A percentile compares a stretch with the other conserved stretches of the same genome.
These are phyloP conservation scores for Mortierella sp. DNA, from an alignment of 371 early-diverging fungal genomes.

Conservation along the genomic window DNA sequence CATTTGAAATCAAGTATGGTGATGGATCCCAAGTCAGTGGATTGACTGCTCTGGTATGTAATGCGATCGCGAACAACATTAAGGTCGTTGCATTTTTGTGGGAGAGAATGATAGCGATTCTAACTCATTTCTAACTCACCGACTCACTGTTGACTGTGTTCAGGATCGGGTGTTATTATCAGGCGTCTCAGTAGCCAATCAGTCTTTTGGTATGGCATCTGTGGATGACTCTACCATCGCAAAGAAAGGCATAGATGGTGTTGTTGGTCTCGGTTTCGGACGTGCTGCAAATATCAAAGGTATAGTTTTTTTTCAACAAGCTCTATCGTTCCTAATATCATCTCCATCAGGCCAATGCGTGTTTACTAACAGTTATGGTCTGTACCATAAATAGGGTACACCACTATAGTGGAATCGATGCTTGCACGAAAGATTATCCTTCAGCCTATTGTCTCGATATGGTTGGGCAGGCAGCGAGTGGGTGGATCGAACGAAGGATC, in stretches of 20 bases:
- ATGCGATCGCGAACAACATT: background rate
- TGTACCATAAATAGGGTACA: constrained; percentile 9
- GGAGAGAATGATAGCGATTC: background rate
- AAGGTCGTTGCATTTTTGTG: background rate
- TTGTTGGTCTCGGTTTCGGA: constrained; percentile 49
- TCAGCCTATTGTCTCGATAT: constrained; percentile 54
- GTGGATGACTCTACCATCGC: constrained; percentile 47
- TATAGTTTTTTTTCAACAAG: background rate
- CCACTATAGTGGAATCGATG: constrained; percentile 36
- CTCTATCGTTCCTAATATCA: background rate
- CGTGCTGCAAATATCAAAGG: constrained; percentile 33
- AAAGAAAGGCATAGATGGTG: constrained; percentile 51
- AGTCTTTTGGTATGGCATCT: constrained; percentile 46
- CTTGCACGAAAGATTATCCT: constrained; percentile 29
- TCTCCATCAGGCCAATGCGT: background rate
- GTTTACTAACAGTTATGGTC: background rate
- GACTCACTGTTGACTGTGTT: background rate
- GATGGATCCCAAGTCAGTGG: constrained; percentile 50
- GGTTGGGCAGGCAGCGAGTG: constrained; percentile 48
- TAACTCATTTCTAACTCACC: background rate
- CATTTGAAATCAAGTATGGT: constrained; percentile 42
- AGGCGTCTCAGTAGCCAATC: constrained; percentile 26
- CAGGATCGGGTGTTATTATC: constrained; percentile 37
- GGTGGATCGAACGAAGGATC: constrained; percentile 57
- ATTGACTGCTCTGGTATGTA: constrained; percentile 32